Percentiles rank a stretch among this genome's conserved stretches.
phyloP scores from a whole-genome alignment of 1,284 basidiomycete species.

The Sphaerobolus stellatus region DNA sequence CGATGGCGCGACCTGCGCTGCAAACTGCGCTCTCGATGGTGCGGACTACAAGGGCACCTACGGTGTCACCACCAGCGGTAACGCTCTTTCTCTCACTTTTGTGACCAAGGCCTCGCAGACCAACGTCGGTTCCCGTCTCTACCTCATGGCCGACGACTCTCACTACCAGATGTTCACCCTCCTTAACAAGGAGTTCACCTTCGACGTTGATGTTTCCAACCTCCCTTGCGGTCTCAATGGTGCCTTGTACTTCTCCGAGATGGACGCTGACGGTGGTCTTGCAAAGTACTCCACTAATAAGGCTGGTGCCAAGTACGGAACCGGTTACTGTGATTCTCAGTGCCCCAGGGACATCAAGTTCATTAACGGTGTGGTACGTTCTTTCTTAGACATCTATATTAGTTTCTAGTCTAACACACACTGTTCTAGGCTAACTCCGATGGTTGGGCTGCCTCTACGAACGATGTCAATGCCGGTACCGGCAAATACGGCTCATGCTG shows the following conservation, averaged over 20 bases:
- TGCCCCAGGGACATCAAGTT: conserved; percentile 59
- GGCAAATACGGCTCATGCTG: conserved; percentile 24
- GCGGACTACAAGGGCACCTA: conserved; percentile 52
- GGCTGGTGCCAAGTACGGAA: conserved; percentile 57
- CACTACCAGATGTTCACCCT: conserved; percentile 54
- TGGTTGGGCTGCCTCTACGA: conserved; percentile 20
- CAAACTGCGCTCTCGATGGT: conserved; percentile 58
- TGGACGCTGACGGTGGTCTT: conserved; percentile 57
- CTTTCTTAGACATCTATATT: not conserved
- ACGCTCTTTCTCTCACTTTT: conserved; percentile 52
- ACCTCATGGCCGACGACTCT: conserved; percentile 46
- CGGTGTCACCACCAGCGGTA: conserved; percentile 46
- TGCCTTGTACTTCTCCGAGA: conserved; percentile 48
- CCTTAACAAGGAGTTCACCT: conserved; percentile 55
- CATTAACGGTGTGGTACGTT: conserved; percentile 49
- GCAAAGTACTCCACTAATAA: conserved; percentile 50
- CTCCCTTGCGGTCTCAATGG: conserved; percentile 58
- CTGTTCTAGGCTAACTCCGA: conserved; percentile 27
- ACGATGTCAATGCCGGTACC: conserved; percentile 23
- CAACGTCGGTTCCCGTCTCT: conserved; percentile 60
- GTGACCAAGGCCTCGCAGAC: conserved; percentile 38
- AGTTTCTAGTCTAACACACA: conserved; percentile 23
- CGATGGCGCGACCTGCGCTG: conserved; percentile 43
- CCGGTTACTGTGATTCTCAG: conserved; percentile 58
- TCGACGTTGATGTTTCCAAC: conserved; percentile 56